Percentiles rank a stretch among this genome's conserved stretches.
These are phyloP conservation scores for Amoebophrya sp. DNA, from an alignment of 169 alveolate genomes.

Conservation along the genomic window DNA sequence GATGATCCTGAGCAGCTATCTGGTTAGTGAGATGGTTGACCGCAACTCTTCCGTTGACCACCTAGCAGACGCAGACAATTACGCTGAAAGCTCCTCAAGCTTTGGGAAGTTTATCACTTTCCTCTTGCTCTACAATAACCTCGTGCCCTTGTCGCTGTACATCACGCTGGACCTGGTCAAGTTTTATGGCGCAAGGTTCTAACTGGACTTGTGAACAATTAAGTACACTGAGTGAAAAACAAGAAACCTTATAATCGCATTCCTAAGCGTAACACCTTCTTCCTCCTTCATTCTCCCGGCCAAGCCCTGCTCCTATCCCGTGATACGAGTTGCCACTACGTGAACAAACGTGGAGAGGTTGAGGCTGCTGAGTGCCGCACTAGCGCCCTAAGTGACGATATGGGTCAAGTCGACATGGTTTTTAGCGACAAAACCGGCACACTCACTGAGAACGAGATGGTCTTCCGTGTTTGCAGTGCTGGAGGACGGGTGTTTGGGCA, in stretches of 20 bases:
- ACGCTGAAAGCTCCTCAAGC: too few species aligned
- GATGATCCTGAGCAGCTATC: too few species aligned
- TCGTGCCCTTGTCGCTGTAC: background rate
- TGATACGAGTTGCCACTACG: background rate
- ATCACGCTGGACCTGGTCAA: slow-evolving; percentile 22
- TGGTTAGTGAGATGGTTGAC: too few species aligned
- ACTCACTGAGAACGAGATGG: slow-evolving; percentile 49
- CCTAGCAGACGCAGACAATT: too few species aligned
- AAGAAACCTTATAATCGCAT: too few species aligned
- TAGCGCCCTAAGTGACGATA: slow-evolving; percentile 16
- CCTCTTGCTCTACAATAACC: slow-evolving; percentile 32
- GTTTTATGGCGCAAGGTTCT: too few species aligned
- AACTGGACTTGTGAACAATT: too few species aligned
- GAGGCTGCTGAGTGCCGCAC: slow-evolving; percentile 29
- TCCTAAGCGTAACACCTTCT: too few species aligned
- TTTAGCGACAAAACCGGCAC: slow-evolving; percentile 54
- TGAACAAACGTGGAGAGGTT: background rate
- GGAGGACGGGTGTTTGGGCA: background rate
- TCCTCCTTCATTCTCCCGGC: too few species aligned
- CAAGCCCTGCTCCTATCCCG: background rate
- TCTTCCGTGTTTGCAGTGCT: slow-evolving; percentile 26
- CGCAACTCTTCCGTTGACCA: too few species aligned
- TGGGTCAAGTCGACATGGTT: slow-evolving; percentile 27
- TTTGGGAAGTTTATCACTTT: too few species aligned
- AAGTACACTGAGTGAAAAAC: too few species aligned